Conservation (phyloP, 352 stramenopile genomes). For the Poterioochromonas sp. region DNA sequence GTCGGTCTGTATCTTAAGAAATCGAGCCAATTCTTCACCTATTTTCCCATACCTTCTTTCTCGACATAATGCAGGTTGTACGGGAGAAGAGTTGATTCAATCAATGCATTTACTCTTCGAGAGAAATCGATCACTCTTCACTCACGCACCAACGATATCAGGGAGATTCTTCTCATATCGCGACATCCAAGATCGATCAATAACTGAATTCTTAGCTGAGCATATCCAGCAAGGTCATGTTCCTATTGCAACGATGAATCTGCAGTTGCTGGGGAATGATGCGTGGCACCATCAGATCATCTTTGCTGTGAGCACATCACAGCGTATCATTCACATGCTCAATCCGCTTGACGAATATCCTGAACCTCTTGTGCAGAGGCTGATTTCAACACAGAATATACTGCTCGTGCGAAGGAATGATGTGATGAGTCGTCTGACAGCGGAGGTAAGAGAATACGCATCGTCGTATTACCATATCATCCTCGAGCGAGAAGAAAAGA, state of each 20-base stretch:
- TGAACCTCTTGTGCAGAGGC: neutral
- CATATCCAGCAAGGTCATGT: neutral
- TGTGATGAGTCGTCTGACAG: neutral
- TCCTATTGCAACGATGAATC: slow-evolving; percentile 4
- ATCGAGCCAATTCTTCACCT: neutral
- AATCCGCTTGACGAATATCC: neutral
- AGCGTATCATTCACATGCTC: neutral
- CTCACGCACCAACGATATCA: neutral
- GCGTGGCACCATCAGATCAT: slow-evolving; percentile 21
- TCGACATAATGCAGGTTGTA: slow-evolving; percentile 10
- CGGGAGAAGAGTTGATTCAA: neutral
- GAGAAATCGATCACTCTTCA: too few species aligned
- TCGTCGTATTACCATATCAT: too few species aligned
- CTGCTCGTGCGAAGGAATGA: neutral
- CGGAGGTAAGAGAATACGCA: neutral
- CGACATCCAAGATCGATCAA: neutral
- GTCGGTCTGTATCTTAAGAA: neutral
- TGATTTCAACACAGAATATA: slow-evolving; percentile 1
- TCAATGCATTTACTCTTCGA: neutral
- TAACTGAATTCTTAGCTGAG: neutral
- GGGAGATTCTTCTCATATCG: neutral
- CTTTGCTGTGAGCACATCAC: neutral
- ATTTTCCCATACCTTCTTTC: neutral
- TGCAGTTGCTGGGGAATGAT: slow-evolving; percentile 20
- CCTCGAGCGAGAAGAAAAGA: too few species aligned